Base-by-base conservation (phyloP, 2,329 filamentous ascomycete genomes). In the Aureobasidium vineae region DNA sequence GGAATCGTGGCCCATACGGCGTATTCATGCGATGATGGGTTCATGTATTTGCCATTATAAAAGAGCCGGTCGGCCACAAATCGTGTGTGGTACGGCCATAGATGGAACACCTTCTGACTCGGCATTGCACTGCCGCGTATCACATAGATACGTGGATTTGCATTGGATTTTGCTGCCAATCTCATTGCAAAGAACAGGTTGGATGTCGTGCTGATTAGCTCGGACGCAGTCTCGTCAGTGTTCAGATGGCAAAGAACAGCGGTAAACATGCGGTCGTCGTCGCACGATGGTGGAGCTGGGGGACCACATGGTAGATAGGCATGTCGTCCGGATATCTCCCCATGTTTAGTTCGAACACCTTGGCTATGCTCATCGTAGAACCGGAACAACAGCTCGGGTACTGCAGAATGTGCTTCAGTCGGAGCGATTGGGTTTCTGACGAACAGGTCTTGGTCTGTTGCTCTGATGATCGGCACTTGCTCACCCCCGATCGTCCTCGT, bases 131-230 rank as follows among this genome's bases (percentile, higher is more conserved):
- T 50, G 10, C 50, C 36, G 0, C 50, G 41, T 16, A 65, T 65
- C 2, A 65, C n/a, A 13, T 41, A 28, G 28, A 65, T 49, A 0
- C 49, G n/a, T 13, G 49, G 28, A 7, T 64, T 64, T 1, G 36
- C 28, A 5, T n/a, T 21, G 2, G 63, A 50, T 19, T 66, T 66
- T 5, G 53, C 45, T 11, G 64, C 64, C 19, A 28, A 33, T 5
- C 40, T 16, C 15, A 66, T 5, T 2, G 53, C 64, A 10, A 57
- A 66, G 45, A 66, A 66, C 2, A 66, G 36, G 8, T 45, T 50
- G 2, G 53, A 59, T 4, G 64, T 52, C 2, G 53, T 57, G 7
- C 53, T 60, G 23, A 66, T 66, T 1, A 66, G 4, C 8, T 54
- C 50, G 0, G 64, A 66, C 2, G n/a, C 3, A 5, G 26, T 13